Evolutionary conservation across 2,329 filamentous ascomycete species (phyloP), one percentile per base, ranked within the genome.

Genomic region (Metarhizium sp.): DNA sequence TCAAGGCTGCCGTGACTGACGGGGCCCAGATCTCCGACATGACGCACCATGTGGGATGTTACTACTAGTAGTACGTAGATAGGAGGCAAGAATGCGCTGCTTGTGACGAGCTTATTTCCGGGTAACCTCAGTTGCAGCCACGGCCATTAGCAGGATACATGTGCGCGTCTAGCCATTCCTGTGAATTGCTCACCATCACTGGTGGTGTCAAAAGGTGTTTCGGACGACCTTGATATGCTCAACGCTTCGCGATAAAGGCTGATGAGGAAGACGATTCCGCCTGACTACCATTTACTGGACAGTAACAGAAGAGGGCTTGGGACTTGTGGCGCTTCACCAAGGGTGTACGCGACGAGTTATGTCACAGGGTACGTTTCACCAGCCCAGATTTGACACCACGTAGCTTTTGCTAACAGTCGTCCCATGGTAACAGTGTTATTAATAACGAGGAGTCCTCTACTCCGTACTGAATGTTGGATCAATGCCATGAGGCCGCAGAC

Each of bases 281-380:
- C 40, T 36, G 7, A 8, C 34, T 36, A 36, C 34, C 38, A 13
- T 7, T 6, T 7, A 45, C n/a, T 6, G 42, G 4, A 6, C 7
- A 11, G n/a, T 20, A 10, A 16, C 42, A 3, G 42, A 16, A 20
- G 20, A 48, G 25, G 25, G 45, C 5, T 30, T 48, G 45, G 20
- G 14, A 13, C 14, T 29, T 3, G n/a, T 20, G 25, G 42, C n/a
- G 42, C 16, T 20, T 45, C 20, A 30, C n/a, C 42, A 14, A 18
- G 42, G 45, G 30, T 38, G 38, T 42, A 48, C 57, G 55, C 50
- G 57, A 59, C 57, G 48, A 49, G n/a, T 32, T n/a, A 46, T 47
- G 55, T 57, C 42, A 45, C 55, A 58, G 50, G 29, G 20, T 25
- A 38, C 13, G 57, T 59, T 59, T 59, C 55, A 59, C 50, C 18